These are phyloP conservation scores for Diplodia mutila DNA, from an alignment of 2,329 filamentous ascomycete species.

Conservation along the genomic window DNA sequence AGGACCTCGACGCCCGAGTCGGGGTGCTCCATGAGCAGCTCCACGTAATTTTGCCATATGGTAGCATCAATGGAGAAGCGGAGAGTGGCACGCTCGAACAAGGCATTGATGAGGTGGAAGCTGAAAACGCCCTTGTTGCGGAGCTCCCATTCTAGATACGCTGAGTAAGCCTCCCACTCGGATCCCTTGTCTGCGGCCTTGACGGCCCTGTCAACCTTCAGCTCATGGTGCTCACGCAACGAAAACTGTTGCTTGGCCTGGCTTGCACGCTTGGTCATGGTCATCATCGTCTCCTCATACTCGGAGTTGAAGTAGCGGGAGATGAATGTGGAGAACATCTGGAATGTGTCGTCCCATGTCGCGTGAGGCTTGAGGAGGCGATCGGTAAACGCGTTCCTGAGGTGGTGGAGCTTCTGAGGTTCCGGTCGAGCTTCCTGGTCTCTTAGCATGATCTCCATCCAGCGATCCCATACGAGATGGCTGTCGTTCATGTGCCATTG, in stretches of 20 bases:
- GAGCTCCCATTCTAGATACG: conserved; percentile 88
- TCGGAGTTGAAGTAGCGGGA: conserved; percentile 69
- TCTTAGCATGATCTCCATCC: conserved; percentile 72
- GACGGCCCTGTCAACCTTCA: conserved; percentile 63
- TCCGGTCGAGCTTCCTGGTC: conserved; percentile 62
- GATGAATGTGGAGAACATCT: conserved; percentile 74
- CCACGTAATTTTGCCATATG: conserved; percentile 82
- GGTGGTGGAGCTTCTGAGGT: conserved; percentile 62
- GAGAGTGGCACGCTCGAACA: conserved; percentile 79
- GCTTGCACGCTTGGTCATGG: conserved; percentile 65
- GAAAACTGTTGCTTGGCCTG: conserved; percentile 66
- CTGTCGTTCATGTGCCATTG: conserved; percentile 77
- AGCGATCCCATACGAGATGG: conserved; percentile 78
- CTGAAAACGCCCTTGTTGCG: conserved; percentile 59
- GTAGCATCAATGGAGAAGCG: conserved; percentile 73
- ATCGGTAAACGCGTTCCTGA: conserved; percentile 71
- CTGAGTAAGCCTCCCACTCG: conserved; percentile 58
- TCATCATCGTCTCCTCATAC: conserved; percentile 76
- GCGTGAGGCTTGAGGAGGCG: conserved; percentile 74
- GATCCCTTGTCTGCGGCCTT: conserved; percentile 60
- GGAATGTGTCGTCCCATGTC: conserved; percentile 74
- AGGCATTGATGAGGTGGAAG: conserved; percentile 58
- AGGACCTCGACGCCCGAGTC: conserved; percentile 59
- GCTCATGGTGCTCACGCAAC: conserved; percentile 69
- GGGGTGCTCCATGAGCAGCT: conserved; percentile 67